Base-by-base conservation (phyloP, 140 eudicot species). In the Senecio squalidus region DNA sequence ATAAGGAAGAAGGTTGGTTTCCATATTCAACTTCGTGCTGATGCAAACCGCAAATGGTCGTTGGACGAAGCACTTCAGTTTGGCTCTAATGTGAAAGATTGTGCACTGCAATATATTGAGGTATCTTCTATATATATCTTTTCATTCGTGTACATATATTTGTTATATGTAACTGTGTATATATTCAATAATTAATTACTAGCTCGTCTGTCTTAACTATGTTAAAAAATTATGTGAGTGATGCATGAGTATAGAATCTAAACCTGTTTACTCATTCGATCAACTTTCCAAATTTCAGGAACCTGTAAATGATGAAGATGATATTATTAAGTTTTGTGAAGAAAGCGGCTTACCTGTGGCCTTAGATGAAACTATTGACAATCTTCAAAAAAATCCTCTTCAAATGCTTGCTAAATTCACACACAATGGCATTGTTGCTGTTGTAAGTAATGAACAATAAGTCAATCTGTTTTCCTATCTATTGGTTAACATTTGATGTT, bases 311-410 rank as follows among this genome's bases (percentile, higher is more conserved):
- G 72, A 79, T 68, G 93, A 75, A 76, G 79, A 87, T 38, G 87
- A 84, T 67, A 84, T 92, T 55, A 50, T 80, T 8, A 92, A 57
- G 71, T 92, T 87, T 71, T 92, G 98, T 63, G 93, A 87, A 77
- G 93, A 77, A 70, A 87, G 82, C 43, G 89, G 89, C 34, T 62
- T 92, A 67, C 95, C 96, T 54, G 98, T 92, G 40, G 98, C 96
- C 30, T 78, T 92, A 49, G 98, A 92, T 62, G 96, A 92, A 76
- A 92, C 95, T 16, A 69, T 87, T 38, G 88, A 80, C 73, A 62
- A 55, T 57, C 78, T 82, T 53, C 77, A 72, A 40, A 89, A 75
- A 72, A 71, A 82, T 73, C 78, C 82, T 58, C 74, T 82, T 48
- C 55, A 68, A 53, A 51, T 47, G 25, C 94, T 92, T 64, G 61